These are phyloP conservation scores for Lentinula novae-zelandiae DNA, from an alignment of 1,284 basidiomycete species.

Conservation along the genomic window DNA sequence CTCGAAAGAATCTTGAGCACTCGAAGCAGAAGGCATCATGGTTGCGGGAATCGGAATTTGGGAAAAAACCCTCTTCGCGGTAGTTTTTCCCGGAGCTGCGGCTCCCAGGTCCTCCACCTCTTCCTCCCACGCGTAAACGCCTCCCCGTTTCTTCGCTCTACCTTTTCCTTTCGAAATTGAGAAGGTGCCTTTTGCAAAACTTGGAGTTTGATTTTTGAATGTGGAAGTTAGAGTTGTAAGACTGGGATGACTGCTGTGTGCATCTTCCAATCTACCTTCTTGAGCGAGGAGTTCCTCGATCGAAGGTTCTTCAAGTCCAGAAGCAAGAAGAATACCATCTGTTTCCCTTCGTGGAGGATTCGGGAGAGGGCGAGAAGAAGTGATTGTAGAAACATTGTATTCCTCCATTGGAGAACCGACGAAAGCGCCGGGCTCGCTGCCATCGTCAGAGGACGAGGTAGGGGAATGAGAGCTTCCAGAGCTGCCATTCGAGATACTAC, in stretches of 20 bases:
- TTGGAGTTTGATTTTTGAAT: conserved; percentile 18
- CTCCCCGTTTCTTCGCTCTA: conserved; percentile 2
- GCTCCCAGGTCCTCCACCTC: conserved; percentile 21
- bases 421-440: neutral
- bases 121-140: conserved; percentile 42
- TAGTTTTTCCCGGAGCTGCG: conserved; percentile 19
- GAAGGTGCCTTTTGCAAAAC: neutral
- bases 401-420: neutral
- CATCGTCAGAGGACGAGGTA: conserved; percentile 8
- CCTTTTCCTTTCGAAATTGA: conserved; percentile 5
- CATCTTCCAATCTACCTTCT: conserved; percentile 18
- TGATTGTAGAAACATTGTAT: conserved; percentile 5
- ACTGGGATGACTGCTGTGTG: conserved; percentile 9
- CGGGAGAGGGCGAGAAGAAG: conserved; percentile 10
- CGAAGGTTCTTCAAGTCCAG: conserved; percentile 32
- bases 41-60: neutral
- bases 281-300: conserved; percentile 44
- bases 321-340: neutral
- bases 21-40: neutral
- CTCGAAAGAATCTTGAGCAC: neutral
- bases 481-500: conserved; percentile 8
- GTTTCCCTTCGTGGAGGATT: conserved; percentile 12
- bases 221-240: neutral
- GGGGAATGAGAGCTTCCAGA: conserved; percentile 1
- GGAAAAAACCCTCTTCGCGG: conserved; percentile 28